Conservation (phyloP, 306 rosid genomes). For the Acmispon strigosus region DNA sequence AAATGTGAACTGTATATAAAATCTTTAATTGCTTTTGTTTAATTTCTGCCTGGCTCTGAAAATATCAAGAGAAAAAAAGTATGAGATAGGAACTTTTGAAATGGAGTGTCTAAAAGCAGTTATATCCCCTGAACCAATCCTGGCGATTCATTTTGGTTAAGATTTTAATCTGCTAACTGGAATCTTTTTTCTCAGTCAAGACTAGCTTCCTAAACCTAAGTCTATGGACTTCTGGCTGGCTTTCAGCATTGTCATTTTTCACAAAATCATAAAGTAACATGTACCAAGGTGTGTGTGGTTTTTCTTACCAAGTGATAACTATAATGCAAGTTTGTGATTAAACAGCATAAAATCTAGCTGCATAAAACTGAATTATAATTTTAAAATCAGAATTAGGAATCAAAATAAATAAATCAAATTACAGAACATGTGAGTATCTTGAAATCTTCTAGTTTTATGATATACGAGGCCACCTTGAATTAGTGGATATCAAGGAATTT, state of each 20-base stretch:
- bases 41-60: constrained; percentile 6
- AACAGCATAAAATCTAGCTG: neutral
- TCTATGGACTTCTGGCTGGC: neutral
- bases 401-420: neutral
- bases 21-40: constrained; percentile 25
- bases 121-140: neutral
- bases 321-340: neutral
- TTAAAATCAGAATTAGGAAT: neutral
- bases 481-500: neutral
- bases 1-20: constrained; percentile 47
- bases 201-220: neutral
- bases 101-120: constrained; percentile 1
- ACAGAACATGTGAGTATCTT: neutral
- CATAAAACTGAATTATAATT: neutral
- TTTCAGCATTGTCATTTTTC: neutral
- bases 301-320: neutral
- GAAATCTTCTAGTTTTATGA: neutral
- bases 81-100: neutral
- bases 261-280: neutral
- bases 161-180: neutral
- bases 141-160: neutral
- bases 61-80: neutral
- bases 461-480: neutral
- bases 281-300: neutral
- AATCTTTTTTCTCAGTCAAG: constrained; percentile 1